Evolutionary conservation across 148 eudicot genomes (phyloP), one percentile per base, ranked within the genome.

Genomic region (Talinum fruticosum): DNA sequence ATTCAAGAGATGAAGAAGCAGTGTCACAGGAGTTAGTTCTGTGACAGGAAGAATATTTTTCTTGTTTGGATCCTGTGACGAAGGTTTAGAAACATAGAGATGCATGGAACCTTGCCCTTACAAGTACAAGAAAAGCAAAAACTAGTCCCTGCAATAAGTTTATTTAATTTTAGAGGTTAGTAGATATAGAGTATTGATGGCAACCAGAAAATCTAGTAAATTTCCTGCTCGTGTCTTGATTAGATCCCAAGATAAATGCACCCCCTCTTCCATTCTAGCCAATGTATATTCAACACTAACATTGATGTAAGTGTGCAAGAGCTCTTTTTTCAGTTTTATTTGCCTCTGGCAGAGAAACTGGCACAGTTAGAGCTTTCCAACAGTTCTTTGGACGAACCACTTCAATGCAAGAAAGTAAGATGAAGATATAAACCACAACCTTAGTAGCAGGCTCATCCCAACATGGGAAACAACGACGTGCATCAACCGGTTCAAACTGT

Each of bases 401-500:
- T 47, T 72, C 23, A 72, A 29, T 29, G 74, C 74, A 33, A 24
- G 24, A 38, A 26, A 38, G 33, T 54, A 30, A 73, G 29, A 79
- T 16, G 61, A 37, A 68, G 57, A 45, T 14, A 47, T 47, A 47
- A 68, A 18, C 21, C 15, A 72, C n/a, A 38, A 83, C 98, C 97
- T 95, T 95, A 54, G 88, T 88, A 84, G 98, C 94, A 80, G 98
- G 98, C 81, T 95, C 98, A 86, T 95, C 98, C 98, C 98, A 95
- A 78, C 98, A 95, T 6, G 98, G 97, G 79, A 95, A 92, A 87
- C 98, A 95, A 30, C 97, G 92, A 62, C 98, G 89, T 26, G 96
- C 98, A 87, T 95, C 98, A 66, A 93, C 96, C 29, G 98, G 92
- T 86, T 95, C 98, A 53, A 94, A 95, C 76, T 95, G 98, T 33